These are phyloP conservation scores for Anisodus acutangulus DNA, from an alignment of 257 asterid genomes.

Conservation along the genomic window DNA sequence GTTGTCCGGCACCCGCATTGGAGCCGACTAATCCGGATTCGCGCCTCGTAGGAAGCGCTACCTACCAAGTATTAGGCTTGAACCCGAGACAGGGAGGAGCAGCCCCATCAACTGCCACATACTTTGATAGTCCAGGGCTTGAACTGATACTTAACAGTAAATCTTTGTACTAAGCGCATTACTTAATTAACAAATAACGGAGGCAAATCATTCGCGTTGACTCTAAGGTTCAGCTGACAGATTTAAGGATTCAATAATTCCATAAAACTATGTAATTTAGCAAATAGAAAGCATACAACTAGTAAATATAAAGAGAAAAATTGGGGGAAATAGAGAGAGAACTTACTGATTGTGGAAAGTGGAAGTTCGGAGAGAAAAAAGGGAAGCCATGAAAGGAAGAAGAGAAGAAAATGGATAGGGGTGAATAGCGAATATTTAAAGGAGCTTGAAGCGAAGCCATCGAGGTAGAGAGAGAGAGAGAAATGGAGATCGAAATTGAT, in stretches of 20 bases:
- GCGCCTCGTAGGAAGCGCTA: no score
- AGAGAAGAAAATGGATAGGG: constrained; percentile 23
- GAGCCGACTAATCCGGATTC: no score
- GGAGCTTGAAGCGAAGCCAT: constrained; percentile 51
- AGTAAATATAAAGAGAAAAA: neutral
- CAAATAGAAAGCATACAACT: neutral
- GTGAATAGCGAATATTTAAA: constrained; percentile 34
- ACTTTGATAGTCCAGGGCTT: neutral
- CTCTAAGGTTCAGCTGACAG: neutral
- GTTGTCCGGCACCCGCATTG: no score
- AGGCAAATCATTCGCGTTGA: neutral
- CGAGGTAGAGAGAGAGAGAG: constrained; percentile 46
- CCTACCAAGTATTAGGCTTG: no score
- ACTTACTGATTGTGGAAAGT: constrained; percentile 50
- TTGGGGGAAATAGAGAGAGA: neutral
- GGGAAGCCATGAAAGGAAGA: constrained; percentile 52
- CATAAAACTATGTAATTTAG: no score
- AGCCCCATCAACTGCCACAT: no score
- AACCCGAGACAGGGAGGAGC: no score
- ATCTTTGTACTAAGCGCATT: neutral
- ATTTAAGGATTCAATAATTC: neutral
- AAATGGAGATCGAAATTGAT: constrained; percentile 21
- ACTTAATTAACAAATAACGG: neutral
- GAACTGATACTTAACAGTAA: neutral
- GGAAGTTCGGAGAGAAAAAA: constrained; percentile 47